phyloP scores from a whole-genome alignment of 495 filamentous ascomycete species.

The Penicillium angulare region DNA sequence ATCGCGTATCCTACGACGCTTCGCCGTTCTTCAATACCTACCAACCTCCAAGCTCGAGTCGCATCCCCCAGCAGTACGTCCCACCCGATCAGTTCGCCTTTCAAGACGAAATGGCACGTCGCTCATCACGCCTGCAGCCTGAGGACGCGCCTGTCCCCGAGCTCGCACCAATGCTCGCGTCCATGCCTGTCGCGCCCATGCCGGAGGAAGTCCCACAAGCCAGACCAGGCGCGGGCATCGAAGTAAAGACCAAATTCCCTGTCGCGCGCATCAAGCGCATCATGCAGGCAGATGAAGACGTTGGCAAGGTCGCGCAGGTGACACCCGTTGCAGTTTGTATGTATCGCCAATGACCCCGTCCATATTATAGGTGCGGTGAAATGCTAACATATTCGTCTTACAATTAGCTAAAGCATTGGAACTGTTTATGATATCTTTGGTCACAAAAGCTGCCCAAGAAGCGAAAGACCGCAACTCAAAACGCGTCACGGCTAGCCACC shows the following conservation, averaged over 20 bases:
- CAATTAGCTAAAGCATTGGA: slow-evolving; percentile 78
- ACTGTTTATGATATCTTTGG: slow-evolving; percentile 93
- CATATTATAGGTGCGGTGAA: background rate
- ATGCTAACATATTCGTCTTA: slow-evolving; percentile 12
- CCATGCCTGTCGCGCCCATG: slow-evolving; percentile 34
- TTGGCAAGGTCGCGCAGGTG: slow-evolving; percentile 97
- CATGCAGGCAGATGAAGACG: slow-evolving; percentile 99
- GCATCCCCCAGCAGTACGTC: slow-evolving; percentile 36
- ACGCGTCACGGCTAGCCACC: slow-evolving; percentile 82
- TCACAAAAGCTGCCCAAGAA: slow-evolving; percentile 79
- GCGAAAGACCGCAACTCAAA: slow-evolving; percentile 80
- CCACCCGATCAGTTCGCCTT: slow-evolving; percentile 24
- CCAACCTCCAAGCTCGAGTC: slow-evolving; percentile 29
- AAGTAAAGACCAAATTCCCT: slow-evolving; percentile 94
- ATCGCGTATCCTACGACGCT: slow-evolving; percentile 46
- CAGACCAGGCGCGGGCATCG: slow-evolving; percentile 46
- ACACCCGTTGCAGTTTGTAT: slow-evolving; percentile 89
- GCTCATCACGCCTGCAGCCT: slow-evolving; percentile 42
- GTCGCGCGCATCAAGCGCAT: slow-evolving; percentile 98
- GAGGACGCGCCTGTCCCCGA: slow-evolving; percentile 29
- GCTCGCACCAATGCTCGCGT: slow-evolving; percentile 19
- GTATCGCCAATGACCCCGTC: slow-evolving; percentile 26
- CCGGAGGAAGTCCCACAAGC: slow-evolving; percentile 22
- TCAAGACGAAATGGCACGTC: slow-evolving; percentile 45
- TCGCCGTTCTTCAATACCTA: slow-evolving; percentile 39